Percentiles rank a stretch among this genome's conserved stretches.
These are phyloP conservation scores for Gossypium davidsonii DNA, from an alignment of 441 rosid genomes.

Conservation along the genomic window DNA sequence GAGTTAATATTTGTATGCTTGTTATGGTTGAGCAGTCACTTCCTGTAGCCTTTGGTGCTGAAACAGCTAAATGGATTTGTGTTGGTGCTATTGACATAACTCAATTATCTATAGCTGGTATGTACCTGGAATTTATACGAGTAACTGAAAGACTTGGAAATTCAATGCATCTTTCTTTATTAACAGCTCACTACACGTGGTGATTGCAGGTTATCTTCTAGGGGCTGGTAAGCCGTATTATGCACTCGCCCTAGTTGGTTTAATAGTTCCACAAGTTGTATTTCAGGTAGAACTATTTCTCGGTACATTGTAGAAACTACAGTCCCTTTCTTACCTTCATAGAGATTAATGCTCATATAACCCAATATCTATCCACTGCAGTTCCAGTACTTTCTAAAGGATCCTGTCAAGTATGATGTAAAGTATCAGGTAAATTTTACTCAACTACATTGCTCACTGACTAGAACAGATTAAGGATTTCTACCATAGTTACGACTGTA, in stretches of 20 bases:
- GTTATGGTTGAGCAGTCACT: conserved; percentile 52
- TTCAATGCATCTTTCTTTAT: neutral
- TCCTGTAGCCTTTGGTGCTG: conserved; percentile 95
- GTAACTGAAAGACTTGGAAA: neutral
- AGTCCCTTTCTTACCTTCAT: neutral
- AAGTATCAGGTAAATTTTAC: conserved; percentile 67
- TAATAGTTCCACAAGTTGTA: conserved; percentile 72
- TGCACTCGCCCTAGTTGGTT: conserved; percentile 74
- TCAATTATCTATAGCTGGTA: conserved; percentile 91
- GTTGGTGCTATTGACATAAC: conserved; percentile 93
- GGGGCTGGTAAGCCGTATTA: conserved; percentile 89
- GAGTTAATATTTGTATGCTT: neutral
- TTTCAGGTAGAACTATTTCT: conserved; percentile 61
- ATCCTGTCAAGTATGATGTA: conserved; percentile 90
- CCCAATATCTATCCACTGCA: conserved; percentile 26
- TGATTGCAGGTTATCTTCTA: conserved; percentile 69
- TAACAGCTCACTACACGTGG: neutral
- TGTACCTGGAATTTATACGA: neutral
- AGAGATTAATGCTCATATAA: neutral
- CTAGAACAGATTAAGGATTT: neutral
- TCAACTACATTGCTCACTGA: neutral
- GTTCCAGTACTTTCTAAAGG: conserved; percentile 89
- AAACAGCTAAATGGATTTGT: conserved; percentile 97
- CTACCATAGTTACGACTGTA: neutral
- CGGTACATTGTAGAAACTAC: neutral